Percentiles rank a stretch among this genome's conserved stretches.
phyloP scores from a whole-genome alignment of 768 basidiomycete genomes.

The Melanogaster broomeanus region DNA sequence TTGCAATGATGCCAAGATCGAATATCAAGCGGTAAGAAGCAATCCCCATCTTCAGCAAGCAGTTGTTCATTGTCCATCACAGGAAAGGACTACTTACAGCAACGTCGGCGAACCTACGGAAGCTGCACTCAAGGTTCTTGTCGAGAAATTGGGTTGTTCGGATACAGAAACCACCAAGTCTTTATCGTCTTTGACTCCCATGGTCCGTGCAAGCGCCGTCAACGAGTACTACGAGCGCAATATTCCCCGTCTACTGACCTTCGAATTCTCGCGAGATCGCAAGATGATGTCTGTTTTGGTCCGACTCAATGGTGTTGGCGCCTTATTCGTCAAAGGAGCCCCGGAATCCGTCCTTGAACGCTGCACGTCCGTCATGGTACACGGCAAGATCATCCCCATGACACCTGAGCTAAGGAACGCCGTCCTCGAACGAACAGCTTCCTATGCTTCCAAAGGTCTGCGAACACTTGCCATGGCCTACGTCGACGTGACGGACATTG shows the following conservation, averaged over 20 bases:
- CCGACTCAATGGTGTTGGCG: constrained; percentile 62
- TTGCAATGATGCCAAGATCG: constrained; percentile 92
- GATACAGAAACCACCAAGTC: constrained; percentile 59
- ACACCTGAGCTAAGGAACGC: constrained; percentile 57
- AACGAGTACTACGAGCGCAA: constrained; percentile 78
- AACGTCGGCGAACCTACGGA: constrained; percentile 98
- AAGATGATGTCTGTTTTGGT: constrained; percentile 99
- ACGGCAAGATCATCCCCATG: constrained; percentile 65
- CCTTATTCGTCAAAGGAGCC: constrained; percentile 93
- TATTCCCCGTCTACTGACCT: constrained; percentile 84
- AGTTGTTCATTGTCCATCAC: constrained; percentile 7
- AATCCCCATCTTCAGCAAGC: background rate
- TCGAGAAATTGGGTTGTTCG: constrained; percentile 87
- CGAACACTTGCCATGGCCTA: constrained; percentile 93
- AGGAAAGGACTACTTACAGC: constrained; percentile 80
- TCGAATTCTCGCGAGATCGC: constrained; percentile 97
- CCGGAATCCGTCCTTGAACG: constrained; percentile 94
- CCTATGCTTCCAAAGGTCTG: constrained; percentile 81
- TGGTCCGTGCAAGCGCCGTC: constrained; percentile 76
- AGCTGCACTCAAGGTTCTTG: constrained; percentile 92
- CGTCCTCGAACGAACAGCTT: constrained; percentile 64
- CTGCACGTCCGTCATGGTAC: constrained; percentile 72
- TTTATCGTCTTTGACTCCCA: constrained; percentile 54
- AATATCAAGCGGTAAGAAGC: constrained; percentile 69
- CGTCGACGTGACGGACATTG: constrained; percentile 71